A percentile compares a stretch with the other conserved stretches of the same genome.
phyloP scores from a whole-genome alignment of 306 rosid genomes.

The Vigna angularis region DNA sequence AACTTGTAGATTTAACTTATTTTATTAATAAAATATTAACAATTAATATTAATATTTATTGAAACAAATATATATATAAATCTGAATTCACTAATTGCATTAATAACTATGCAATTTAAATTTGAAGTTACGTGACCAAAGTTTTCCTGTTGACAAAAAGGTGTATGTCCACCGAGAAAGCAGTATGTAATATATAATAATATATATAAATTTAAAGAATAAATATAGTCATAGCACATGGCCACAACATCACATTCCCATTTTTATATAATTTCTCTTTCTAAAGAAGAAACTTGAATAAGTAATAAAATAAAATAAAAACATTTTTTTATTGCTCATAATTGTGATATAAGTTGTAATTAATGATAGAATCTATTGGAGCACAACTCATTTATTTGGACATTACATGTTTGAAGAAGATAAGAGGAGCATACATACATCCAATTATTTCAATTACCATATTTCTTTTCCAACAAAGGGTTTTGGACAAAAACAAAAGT shows the following conservation, averaged over 20 bases:
- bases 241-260: slow-evolving; percentile 12
- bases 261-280: not conserved
- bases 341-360: not conserved
- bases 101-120: not conserved
- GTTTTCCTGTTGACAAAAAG: not conserved
- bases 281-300: not conserved
- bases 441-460: slow-evolving; percentile 3
- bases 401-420: slow-evolving; percentile 40
- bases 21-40: too few relatives aligned
- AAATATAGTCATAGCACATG: slow-evolving; percentile 28
- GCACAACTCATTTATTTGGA: slow-evolving; percentile 35
- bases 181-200: not conserved
- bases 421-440: not conserved
- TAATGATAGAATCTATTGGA: not conserved
- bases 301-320: not conserved
- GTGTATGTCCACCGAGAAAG: not conserved
- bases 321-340: not conserved
- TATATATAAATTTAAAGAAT: not conserved
- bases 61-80: too few relatives aligned
- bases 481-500: not conserved
- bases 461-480: not conserved
- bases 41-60: too few relatives aligned
- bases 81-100: not conserved
- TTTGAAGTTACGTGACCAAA: not conserved
- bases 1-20: too few relatives aligned